Percentiles rank a stretch among this genome's conserved stretches.
These are phyloP conservation scores for Betula pendula DNA, from an alignment of 306 rosid species.

Conservation along the genomic window DNA sequence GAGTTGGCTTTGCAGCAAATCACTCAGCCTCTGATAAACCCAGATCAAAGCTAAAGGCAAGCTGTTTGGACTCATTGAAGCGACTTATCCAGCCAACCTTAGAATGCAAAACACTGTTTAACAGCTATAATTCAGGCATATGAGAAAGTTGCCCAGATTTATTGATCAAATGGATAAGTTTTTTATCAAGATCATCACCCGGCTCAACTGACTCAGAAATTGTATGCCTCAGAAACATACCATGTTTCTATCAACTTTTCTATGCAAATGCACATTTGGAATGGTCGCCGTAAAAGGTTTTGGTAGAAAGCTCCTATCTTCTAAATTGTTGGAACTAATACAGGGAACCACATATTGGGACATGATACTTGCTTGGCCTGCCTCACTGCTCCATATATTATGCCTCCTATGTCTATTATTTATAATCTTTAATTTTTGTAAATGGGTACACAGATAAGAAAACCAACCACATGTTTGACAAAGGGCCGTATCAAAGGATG, in stretches of 20 bases:
- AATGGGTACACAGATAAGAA: conserved; percentile 24
- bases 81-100: background rate
- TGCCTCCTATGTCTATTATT: conserved; percentile 8
- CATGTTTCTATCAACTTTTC: background rate
- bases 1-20: background rate
- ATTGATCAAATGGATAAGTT: background rate
- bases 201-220: background rate
- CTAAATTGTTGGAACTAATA: conserved; percentile 5
- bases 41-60: background rate
- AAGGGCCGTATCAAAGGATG: conserved; percentile 78
- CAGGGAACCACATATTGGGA: conserved; percentile 5
- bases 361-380: conserved; percentile 6
- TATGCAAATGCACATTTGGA: background rate
- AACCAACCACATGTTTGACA: conserved; percentile 89
- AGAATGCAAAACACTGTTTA: background rate
- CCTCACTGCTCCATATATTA: background rate
- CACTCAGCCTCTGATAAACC: background rate
- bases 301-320: background rate
- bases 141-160: background rate
- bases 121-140: background rate
- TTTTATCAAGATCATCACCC: background rate
- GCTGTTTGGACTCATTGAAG: background rate
- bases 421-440: conserved; percentile 13
- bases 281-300: background rate
- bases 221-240: background rate